A percentile compares a stretch with the other conserved stretches of the same genome.
Evolutionary conservation across 2,329 filamentous ascomycete species (phyloP).

Genomic region (Ophiostoma fasciatum): DNA sequence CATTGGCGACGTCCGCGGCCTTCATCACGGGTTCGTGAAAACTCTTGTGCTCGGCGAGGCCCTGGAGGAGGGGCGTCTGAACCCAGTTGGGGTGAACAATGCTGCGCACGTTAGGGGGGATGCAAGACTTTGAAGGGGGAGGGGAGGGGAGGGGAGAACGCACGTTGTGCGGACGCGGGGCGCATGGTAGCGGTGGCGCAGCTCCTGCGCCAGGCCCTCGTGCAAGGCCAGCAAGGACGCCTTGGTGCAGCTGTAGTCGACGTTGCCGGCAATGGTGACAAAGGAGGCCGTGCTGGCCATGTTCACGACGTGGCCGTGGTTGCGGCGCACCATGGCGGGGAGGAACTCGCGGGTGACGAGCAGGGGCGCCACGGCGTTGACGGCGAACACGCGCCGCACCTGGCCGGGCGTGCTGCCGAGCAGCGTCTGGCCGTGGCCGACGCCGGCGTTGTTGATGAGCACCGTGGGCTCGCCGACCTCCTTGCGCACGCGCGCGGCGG

Average conservation of each 20-base stretch:
- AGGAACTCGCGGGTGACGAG: slow-evolving; percentile 48
- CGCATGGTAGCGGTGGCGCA: slow-evolving; percentile 45
- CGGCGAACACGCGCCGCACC: slow-evolving; percentile 48
- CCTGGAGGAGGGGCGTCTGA: slow-evolving; percentile 4
- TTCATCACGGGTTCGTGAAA: slow-evolving; percentile 43
- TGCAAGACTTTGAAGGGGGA: no score
- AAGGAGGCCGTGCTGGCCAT: slow-evolving; percentile 51
- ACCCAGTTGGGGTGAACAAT: slow-evolving; percentile 9
- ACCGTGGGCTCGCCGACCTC: slow-evolving; percentile 51
- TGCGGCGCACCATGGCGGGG: slow-evolving; percentile 43
- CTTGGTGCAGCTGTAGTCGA: slow-evolving; percentile 55
- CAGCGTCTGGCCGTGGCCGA: slow-evolving; percentile 45
- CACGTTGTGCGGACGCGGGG: slow-evolving; percentile 41
- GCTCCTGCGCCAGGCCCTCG: slow-evolving; percentile 46
- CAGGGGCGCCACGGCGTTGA: slow-evolving; percentile 55
- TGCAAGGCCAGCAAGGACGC: slow-evolving; percentile 52
- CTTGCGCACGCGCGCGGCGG: slow-evolving; percentile 36
- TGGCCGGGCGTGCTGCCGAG: slow-evolving; percentile 31
- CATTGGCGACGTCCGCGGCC: slow-evolving; percentile 49
- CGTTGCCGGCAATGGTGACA: slow-evolving; percentile 38
- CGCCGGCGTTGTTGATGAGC: slow-evolving; percentile 58
- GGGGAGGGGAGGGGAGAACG: no score
- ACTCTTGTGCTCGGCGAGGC: slow-evolving; percentile 46
- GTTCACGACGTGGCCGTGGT: slow-evolving; percentile 62
- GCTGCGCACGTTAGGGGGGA: background rate